phyloP scores from a whole-genome alignment of 495 filamentous ascomycete genomes.

The Chaetomium fimeti region DNA sequence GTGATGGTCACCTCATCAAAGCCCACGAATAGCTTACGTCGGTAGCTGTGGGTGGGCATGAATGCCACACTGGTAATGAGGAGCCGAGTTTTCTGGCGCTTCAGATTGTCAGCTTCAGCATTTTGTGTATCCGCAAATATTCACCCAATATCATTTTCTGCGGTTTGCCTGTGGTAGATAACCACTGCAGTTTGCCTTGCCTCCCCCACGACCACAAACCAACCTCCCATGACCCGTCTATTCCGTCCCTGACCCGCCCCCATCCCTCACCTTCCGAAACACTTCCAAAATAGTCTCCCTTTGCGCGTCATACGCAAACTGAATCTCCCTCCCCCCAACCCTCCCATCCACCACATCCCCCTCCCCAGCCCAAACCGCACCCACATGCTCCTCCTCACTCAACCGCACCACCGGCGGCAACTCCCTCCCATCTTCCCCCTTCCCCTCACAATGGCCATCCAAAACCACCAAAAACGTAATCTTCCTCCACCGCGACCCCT shows the following conservation, averaged over 20 bases:
- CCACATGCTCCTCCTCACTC: slow-evolving; percentile 39
- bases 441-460: slow-evolving; percentile 13
- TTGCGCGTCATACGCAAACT: slow-evolving; percentile 36
- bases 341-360: slow-evolving; percentile 34
- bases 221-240: too few relatives aligned
- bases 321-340: slow-evolving; percentile 32
- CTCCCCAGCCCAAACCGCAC: slow-evolving; percentile 41
- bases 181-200: background rate
- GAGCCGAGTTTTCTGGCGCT: too few relatives aligned
- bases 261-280: slow-evolving; percentile 19
- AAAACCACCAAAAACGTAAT: slow-evolving; percentile 38
- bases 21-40: too few relatives aligned
- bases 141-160: too few relatives aligned
- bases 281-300: slow-evolving; percentile 28
- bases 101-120: too few relatives aligned
- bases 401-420: slow-evolving; percentile 30
- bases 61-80: too few relatives aligned
- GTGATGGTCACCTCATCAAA: too few relatives aligned
- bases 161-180: too few relatives aligned
- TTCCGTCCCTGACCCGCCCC: background rate
- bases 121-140: too few relatives aligned
- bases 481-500: slow-evolving; percentile 34
- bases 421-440: background rate
- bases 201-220: too few relatives aligned
- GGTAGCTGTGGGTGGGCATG: too few relatives aligned